Base-by-base conservation (phyloP, 1,139 yeast genomes). In the Saccharomyces pastorianus region DNA sequence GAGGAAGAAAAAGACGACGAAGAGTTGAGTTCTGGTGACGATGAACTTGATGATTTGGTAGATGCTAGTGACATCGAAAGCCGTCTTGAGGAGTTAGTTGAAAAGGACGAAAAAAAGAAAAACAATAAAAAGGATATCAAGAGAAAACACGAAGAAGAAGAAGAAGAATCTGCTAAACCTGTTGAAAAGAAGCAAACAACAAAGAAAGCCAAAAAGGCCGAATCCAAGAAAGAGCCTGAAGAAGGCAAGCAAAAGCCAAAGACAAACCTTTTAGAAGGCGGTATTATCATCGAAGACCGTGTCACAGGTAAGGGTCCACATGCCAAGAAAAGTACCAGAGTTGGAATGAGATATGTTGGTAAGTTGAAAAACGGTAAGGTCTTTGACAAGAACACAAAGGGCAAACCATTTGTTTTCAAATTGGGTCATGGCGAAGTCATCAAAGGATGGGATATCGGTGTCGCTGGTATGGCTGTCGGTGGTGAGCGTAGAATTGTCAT, bases 371-470 rank as follows among this genome's bases (percentile, higher is more conserved):
- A 90, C 77, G 99, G 98, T 64, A 88, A 88, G 73, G 93, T 88
- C 49, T 93, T 93, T 67, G 99, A 93, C 80, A 90, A 93, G 75
- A 93, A 93, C 83, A 90, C 97, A 65, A 81, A 85, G 62, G 99
- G 99, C 66, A 91, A 89, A 79, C 99, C 99, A 67, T 93, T 95
- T 73, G 75, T 77, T 60, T 95, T 93, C 76, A 83, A 82, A 61
- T 82, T 93, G 64, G 99, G 99, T 67, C 88, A 86, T 73, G 99
- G 99, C 70, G 99, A 95, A 76, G 97, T 96, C 68, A 95, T 95
- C 78, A 89, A 88, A 75, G 99, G 98, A 61, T 93, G 96, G 86
- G 99, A 93, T 72, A 80, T 91, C 67, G 99, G 99, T 79, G 95
- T 95, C 65, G 89, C 91, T 56, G 99, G 99, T 72, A 91, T 95